Base-by-base conservation (phyloP, 192 early-diverging fungal genomes). In the Backusella mclennaniae region DNA sequence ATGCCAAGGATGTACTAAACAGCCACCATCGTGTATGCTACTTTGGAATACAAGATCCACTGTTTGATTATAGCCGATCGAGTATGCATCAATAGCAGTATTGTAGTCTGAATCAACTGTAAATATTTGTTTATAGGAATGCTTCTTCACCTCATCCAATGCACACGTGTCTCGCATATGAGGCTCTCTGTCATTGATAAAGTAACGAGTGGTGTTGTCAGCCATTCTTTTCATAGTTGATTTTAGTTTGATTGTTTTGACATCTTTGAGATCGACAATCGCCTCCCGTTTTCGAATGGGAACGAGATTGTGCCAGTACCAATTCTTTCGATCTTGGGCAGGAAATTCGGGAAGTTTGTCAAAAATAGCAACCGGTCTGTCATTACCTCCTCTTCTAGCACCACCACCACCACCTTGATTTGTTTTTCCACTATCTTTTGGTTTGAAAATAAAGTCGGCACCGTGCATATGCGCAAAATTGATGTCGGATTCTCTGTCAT, bases 1-100 rank as follows among this genome's bases (percentile, higher is more conserved):
- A 52, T 82, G 81, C 81, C 81, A 82, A 17, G 81, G 81, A 66
- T 82, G 81, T 21, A 73, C 23, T 12, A 77, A 17, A 29, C 81
- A 82, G 26, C 67, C 67, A 23, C 38, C 41, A 29, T 63, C 21
- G 9, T 71, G 41, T 41, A 31, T 31, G 15, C 26, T 71, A 59
- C 76, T 82, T 35, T 82, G 81, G 35, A 82, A 75, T 3, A 82
- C 77, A 6, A 82, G 12, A 59, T 82, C 81, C 15, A 82, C 26
- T 3, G 33, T 69, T 35, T 82, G 74, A 36, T 76, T 67, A 15
- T 72, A 31, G 1, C 29, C 15, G 12, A 82, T 11, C 1, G 74
- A 70, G n/a, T 82, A 82, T 1, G 81, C 69, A 42, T 66, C 38
- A 1, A 67, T 11, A 6, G 7, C 38, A 6, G 35, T 14, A 63